A percentile compares a stretch with the other conserved stretches of the same genome.
phyloP scores from a whole-genome alignment of 192 early-diverging fungal genomes.

The Coemansia furcata region DNA sequence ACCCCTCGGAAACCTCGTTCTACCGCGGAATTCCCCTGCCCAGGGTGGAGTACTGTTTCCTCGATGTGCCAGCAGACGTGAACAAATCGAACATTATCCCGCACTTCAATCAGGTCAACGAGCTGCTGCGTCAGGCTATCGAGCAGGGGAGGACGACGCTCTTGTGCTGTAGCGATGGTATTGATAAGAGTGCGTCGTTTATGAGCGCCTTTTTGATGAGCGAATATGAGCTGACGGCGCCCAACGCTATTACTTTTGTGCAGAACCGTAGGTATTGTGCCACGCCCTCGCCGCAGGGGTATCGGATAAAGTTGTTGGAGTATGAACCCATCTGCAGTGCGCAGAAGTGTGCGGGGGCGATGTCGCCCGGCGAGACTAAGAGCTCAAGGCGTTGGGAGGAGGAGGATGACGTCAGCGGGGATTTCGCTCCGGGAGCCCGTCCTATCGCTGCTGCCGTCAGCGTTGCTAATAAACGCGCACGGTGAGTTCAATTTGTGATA shows the following conservation, averaged over 20 bases:
- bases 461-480: constrained; percentile 18
- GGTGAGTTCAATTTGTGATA: background rate
- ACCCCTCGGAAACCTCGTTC: constrained; percentile 63
- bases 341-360: background rate
- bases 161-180: constrained; percentile 76
- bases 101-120: constrained; percentile 62
- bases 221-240: constrained; percentile 61
- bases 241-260: constrained; percentile 75
- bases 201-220: constrained; percentile 91
- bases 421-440: background rate
- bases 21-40: constrained; percentile 56
- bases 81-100: constrained; percentile 79
- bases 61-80: constrained; percentile 77
- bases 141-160: constrained; percentile 55
- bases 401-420: constrained; percentile 15
- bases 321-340: constrained; percentile 50
- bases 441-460: constrained; percentile 3
- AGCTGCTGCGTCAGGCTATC: constrained; percentile 57
- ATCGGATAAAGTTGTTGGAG: constrained; percentile 43
- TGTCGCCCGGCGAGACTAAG: constrained; percentile 5
- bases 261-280: constrained; percentile 82
- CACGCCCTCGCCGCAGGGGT: constrained; percentile 42
- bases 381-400: constrained; percentile 16
- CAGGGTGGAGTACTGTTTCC: constrained; percentile 61
- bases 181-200: constrained; percentile 81